Evolutionary conservation across 1,139 yeast species (phyloP).

Genomic region (Trichomonascaceae sp.): DNA sequence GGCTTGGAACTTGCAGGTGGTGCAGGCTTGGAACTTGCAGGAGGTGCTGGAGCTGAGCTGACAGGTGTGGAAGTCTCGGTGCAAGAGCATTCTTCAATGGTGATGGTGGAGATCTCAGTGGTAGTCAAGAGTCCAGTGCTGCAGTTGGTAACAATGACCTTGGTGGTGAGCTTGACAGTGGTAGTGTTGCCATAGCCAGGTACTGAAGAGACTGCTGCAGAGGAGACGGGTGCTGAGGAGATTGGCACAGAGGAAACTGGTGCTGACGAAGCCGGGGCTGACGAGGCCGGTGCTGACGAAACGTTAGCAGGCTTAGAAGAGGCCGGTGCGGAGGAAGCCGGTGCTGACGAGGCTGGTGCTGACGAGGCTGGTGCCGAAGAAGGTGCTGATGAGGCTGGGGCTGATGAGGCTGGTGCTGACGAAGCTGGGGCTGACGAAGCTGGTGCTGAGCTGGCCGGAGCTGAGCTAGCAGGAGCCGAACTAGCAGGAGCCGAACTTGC

Average conservation of each 20-base stretch:
- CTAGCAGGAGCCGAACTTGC: conserved; percentile 8
- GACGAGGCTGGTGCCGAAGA: conserved; percentile 9
- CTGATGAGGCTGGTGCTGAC: conserved; percentile 9
- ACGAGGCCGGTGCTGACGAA: background rate
- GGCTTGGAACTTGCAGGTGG: conserved; percentile 6
- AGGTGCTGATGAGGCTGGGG: conserved; percentile 10
- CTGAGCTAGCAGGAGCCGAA: conserved; percentile 9
- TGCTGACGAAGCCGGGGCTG: conserved; percentile 6
- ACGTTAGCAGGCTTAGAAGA: too few relatives aligned
- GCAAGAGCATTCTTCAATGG: conserved; percentile 6
- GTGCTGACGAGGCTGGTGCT: conserved; percentile 10
- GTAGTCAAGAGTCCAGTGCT: conserved; percentile 5
- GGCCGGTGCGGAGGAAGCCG: conserved; percentile 8
- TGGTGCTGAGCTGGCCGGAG: conserved; percentile 12
- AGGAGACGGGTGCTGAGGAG: conserved; percentile 8
- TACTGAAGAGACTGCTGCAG: background rate
- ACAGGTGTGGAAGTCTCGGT: conserved; percentile 4
- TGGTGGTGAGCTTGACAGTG: conserved; percentile 1
- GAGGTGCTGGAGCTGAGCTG: conserved; percentile 5
- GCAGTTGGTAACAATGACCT: conserved; percentile 2
- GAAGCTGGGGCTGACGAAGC: conserved; percentile 8
- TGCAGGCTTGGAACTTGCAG: conserved; percentile 7
- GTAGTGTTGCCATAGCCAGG: background rate
- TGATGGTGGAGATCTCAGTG: conserved; percentile 7
- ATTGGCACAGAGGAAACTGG: conserved; percentile 11